Conservation (phyloP, 2,329 filamentous ascomycete genomes). For the Ascomycota sp. region DNA sequence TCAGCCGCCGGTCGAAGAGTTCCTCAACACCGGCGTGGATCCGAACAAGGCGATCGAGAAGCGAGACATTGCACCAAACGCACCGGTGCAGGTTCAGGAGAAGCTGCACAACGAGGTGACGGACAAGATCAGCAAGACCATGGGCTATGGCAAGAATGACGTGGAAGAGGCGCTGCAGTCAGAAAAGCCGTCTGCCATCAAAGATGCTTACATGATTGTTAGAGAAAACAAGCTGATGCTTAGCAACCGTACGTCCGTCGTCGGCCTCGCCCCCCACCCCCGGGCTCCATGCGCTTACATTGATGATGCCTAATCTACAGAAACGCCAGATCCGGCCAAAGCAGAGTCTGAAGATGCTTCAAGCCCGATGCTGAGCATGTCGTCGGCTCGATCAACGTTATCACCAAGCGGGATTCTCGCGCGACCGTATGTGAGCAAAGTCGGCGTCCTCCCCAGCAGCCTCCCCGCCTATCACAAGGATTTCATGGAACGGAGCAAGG, state of each 20-base stretch:
- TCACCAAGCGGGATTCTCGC: constrained; percentile 27
- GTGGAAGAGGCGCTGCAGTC: constrained; percentile 85
- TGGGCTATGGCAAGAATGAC: constrained; percentile 91
- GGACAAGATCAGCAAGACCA: constrained; percentile 88
- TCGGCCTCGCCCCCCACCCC: constrained; percentile 4
- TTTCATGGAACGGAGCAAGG: constrained; percentile 56
- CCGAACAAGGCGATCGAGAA: constrained; percentile 79
- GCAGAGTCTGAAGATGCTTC: constrained; percentile 17
- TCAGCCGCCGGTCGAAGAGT: constrained; percentile 72
- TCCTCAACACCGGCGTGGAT: constrained; percentile 83
- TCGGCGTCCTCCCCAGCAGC: constrained; percentile 80
- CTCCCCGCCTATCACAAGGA: constrained; percentile 79
- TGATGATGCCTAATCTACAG: constrained; percentile 3
- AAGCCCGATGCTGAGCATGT: constrained; percentile 32
- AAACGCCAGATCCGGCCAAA: constrained; percentile 13
- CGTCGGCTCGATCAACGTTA: constrained; percentile 31
- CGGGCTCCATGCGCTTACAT: constrained; percentile 6
- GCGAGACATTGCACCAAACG: constrained; percentile 59
- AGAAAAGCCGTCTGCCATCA: constrained; percentile 90
- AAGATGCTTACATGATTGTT: constrained; percentile 96
- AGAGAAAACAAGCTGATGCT: constrained; percentile 97
- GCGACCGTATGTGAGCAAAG: constrained; percentile 54
- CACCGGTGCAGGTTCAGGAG: constrained; percentile 60
- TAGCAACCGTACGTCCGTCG: constrained; percentile 53
- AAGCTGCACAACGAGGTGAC: constrained; percentile 84